A percentile compares a stretch with the other conserved stretches of the same genome.
Evolutionary conservation across 129 eudicot genomes (phyloP).

Genomic region (Flaveria ramosissima): DNA sequence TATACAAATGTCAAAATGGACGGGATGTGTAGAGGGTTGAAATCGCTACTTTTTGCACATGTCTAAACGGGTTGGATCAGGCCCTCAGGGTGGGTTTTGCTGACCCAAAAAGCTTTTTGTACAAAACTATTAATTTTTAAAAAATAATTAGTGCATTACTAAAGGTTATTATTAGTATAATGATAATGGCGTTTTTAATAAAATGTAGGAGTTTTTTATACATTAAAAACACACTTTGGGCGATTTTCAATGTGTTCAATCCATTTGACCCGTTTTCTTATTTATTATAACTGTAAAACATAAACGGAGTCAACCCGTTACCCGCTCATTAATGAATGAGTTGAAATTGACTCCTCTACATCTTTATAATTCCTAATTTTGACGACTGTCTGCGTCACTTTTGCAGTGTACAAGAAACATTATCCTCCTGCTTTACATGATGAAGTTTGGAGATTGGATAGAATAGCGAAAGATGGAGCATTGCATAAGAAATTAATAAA

Average conservation of each 20-base stretch:
- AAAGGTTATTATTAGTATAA: neutral
- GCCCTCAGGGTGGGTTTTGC: too few species aligned
- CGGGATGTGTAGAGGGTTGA: neutral
- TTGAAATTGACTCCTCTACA: neutral
- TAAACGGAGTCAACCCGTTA: neutral
- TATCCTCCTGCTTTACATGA: slow-evolving; percentile 63
- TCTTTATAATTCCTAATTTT: neutral
- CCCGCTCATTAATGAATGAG: neutral
- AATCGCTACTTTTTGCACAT: neutral
- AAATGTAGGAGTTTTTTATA: neutral
- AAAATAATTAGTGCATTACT: neutral
- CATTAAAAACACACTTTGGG: neutral
- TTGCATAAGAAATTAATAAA: slow-evolving; percentile 54
- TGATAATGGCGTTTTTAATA: neutral
- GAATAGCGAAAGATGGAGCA: slow-evolving; percentile 62
- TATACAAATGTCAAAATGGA: neutral
- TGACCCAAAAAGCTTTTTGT: neutral
- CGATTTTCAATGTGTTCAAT: neutral
- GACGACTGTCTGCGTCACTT: slow-evolving; percentile 10
- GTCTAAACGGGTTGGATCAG: neutral
- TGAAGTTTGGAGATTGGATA: slow-evolving; percentile 66
- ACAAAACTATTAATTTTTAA: neutral
- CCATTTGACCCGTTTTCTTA: neutral
- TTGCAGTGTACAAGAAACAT: slow-evolving; percentile 61
- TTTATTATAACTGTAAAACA: neutral